Base-by-base conservation (phyloP, 2,329 filamentous ascomycete genomes). In the Trichophyton mentagrophytes region DNA sequence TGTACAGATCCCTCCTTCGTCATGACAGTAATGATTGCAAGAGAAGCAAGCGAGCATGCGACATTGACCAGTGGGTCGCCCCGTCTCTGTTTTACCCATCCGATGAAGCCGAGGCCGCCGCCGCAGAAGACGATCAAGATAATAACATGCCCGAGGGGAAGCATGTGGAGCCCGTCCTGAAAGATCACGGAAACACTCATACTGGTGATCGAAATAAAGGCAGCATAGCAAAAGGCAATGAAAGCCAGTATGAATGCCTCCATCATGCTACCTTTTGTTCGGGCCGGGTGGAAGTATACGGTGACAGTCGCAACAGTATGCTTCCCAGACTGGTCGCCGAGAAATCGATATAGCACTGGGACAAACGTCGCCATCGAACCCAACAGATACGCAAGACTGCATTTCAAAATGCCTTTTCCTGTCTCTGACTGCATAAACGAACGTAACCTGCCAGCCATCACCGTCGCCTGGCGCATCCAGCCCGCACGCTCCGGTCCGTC, bases 221-320 rank as follows among this genome's bases (percentile, higher is more conserved):
- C 82, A 2, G 87, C 86, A 70, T 95, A 97, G 42, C 85, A 74
- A 63, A 96, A 89, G 1, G 90, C 91, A 38, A 87, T 78, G 42
- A 88, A 75, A 4, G 89, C 89, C 61, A 93, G 84, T 38, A 91
- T 75, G 9, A 87, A 82, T 2, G 90, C 91, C 73, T 96, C 89
- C 61, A 89, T 82, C 90, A 96, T 96, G 65, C 88, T 93, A 0
- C 92, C 92, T 27, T 86, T 83, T 17, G 89, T 89, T 61, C 92
- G 81, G 4, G 90, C 89, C 3, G 92, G 90, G 71, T 96, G 90
- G 69, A 96, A 97, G 70, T 96, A 97, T 9, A 96, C 91, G 0
- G 90, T 95, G 61, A 96, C 84, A 1, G 92, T 96, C 36, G 90
- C 90, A 58, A 96, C 90, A 69, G 96, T 86, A 73, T 96, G 92